These are phyloP conservation scores for Trichoderma simmonsii DNA, from an alignment of 2,329 filamentous ascomycete genomes.

Conservation along the genomic window DNA sequence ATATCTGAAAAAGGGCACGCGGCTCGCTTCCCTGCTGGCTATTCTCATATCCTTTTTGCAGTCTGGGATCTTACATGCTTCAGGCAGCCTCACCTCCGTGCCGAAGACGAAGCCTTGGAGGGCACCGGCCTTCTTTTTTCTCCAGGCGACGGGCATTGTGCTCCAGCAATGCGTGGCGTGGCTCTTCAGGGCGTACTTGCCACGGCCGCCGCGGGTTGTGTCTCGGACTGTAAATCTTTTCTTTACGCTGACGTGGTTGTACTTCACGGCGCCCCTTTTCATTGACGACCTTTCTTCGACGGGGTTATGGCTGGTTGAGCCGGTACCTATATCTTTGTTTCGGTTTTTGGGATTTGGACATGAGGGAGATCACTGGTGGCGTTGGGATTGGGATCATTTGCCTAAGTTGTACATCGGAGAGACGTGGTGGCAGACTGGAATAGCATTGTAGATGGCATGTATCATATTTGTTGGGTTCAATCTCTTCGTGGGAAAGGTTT, in stretches of 20 bases:
- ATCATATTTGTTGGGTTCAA: neutral
- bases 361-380: slow-evolving; percentile 61
- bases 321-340: slow-evolving; percentile 72
- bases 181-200: slow-evolving; percentile 33
- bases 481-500: neutral
- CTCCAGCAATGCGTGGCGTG: slow-evolving; percentile 49
- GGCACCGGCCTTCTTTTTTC: slow-evolving; percentile 66
- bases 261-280: slow-evolving; percentile 61
- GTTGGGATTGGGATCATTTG: slow-evolving; percentile 57
- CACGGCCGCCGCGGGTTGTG: slow-evolving; percentile 42
- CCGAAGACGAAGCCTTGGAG: slow-evolving; percentile 49
- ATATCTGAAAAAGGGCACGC: slow-evolving; percentile 36
- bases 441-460: slow-evolving; percentile 28
- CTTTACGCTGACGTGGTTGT: slow-evolving; percentile 65
- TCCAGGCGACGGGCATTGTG: slow-evolving; percentile 64
- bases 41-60: slow-evolving; percentile 53
- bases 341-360: slow-evolving; percentile 63
- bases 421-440: slow-evolving; percentile 57
- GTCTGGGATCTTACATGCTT: slow-evolving; percentile 67
- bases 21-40: slow-evolving; percentile 26
- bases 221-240: slow-evolving; percentile 56
- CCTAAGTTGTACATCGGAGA: slow-evolving; percentile 56
- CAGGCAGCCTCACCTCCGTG: slow-evolving; percentile 66
- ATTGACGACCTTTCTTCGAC: slow-evolving; percentile 71
- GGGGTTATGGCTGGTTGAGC: slow-evolving; percentile 78